Evolutionary conservation across 2,329 filamentous ascomycete species (phyloP), one percentile per base, ranked within the genome.

Genomic region (Geosmithia putterillii): DNA sequence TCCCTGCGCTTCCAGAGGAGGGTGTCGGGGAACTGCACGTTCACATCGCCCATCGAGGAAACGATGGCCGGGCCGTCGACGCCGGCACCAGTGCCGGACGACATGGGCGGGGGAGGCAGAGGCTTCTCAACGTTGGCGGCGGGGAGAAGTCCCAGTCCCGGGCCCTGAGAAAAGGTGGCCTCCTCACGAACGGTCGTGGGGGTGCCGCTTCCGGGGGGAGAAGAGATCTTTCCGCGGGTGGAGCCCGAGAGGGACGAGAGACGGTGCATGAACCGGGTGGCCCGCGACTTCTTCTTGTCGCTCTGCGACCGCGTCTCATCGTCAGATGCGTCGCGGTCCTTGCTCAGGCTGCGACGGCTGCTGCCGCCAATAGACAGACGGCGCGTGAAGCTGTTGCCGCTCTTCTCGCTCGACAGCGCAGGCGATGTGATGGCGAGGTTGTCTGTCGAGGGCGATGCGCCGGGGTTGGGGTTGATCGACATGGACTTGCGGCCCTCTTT

Each of bases 11-110:
- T 98, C 92, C 92, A 98, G 12, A 98, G 73, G 40, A 98, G 71
- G 44, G 87, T 94, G 57, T 96, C 90, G 0, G 92, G 92, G 58
- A 98, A 95, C 59, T 98, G 92, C 10, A 96, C 86, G 54, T 98
- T 96, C 49, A 98, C 82, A 55, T 95, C 86, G 41, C 89, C 87
- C 60, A 94, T 74, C 48, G 83, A 80, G 3, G 86, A 71, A 21
- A 81, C 71, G 42, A 79, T 65, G 40, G 60, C 10, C 17, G 38
- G 25, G n/a, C n/a, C n/a, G n/a, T n/a, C n/a, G n/a, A n/a, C n/a
- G n/a, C n/a, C n/a, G n/a, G n/a, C n/a, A n/a, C n/a, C n/a, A n/a
- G n/a, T n/a, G n/a, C n/a, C n/a, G 20, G 32, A 9, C 32, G 39
- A 7, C 41, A 36, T 3, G 38, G 44, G 14, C 38, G 42, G 4